phyloP scores from a whole-genome alignment of 2,329 filamentous ascomycete species.

The Didymella sp. region DNA sequence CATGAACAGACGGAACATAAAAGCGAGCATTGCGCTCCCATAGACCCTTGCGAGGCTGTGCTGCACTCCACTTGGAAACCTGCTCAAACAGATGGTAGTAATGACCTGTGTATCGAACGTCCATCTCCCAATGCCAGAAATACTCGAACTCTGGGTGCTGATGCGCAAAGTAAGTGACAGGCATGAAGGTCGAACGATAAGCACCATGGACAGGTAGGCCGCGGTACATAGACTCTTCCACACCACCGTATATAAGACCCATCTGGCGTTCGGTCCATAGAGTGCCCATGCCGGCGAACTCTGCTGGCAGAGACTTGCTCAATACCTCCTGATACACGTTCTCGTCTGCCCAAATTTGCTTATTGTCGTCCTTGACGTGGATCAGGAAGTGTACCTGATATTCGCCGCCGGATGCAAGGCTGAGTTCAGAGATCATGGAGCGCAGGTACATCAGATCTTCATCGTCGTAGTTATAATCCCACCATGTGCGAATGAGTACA shows the following conservation, averaged over 20 bases:
- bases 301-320: constrained; percentile 54
- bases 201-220: constrained; percentile 72
- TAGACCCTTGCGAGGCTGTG: constrained; percentile 73
- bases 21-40: constrained; percentile 82
- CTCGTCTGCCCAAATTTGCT: constrained; percentile 82
- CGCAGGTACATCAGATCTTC: constrained; percentile 85
- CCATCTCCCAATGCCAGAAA: constrained; percentile 97
- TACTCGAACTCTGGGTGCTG: constrained; percentile 87
- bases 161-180: constrained; percentile 90
- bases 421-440: constrained; percentile 79
- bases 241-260: constrained; percentile 61
- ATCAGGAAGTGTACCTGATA: constrained; percentile 84
- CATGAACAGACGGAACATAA: constrained; percentile 75
- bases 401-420: constrained; percentile 78
- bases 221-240: constrained; percentile 59
- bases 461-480: constrained; percentile 77
- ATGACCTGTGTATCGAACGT: constrained; percentile 87
- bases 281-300: constrained; percentile 61
- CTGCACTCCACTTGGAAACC: constrained; percentile 69
- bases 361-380: constrained; percentile 80
- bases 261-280: constrained; percentile 62
- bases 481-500: constrained; percentile 82
- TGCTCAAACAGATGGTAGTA: constrained; percentile 81
- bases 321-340: constrained; percentile 73
- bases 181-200: constrained; percentile 84